These are phyloP conservation scores for Colletotrichum phormii DNA, from an alignment of 2,329 filamentous ascomycete species.

Conservation along the genomic window DNA sequence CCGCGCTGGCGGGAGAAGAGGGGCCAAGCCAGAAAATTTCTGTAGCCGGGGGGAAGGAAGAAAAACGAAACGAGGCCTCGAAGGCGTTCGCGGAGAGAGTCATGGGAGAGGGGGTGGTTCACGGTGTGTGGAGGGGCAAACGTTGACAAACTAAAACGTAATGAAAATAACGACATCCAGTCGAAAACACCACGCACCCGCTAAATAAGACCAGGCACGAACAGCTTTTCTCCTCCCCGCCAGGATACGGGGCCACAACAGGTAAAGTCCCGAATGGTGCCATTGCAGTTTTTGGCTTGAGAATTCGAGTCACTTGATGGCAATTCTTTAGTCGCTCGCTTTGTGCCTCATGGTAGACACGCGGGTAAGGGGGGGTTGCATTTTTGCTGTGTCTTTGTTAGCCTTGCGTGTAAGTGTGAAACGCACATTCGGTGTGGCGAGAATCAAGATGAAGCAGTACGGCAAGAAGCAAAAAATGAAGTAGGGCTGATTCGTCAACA, in stretches of 20 bases:
- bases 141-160: slow-evolving; percentile 38
- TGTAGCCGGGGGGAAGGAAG: background rate
- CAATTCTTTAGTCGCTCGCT: background rate
- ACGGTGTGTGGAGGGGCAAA: background rate
- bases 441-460: background rate
- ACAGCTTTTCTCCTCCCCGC: background rate
- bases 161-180: slow-evolving; percentile 37
- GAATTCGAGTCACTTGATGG: slow-evolving; percentile 28
- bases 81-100: background rate
- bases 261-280: slow-evolving; percentile 27
- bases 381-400: background rate
- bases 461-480: background rate
- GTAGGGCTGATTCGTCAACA: background rate
- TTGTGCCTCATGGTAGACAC: slow-evolving; percentile 21
- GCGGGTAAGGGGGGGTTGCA: background rate
- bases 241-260: background rate
- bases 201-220: slow-evolving; percentile 16
- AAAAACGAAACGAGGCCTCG: background rate
- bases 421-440: background rate
- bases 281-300: slow-evolving; percentile 3
- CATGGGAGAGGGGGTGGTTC: background rate
- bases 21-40: background rate
- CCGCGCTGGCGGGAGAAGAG: slow-evolving; percentile 1
- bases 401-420: background rate
- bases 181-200: slow-evolving; percentile 29